Percentiles rank a stretch among this genome's conserved stretches.
Conservation (phyloP, 2,329 filamentous ascomycete genomes). For the Penicillium aurantiogriseum region DNA sequence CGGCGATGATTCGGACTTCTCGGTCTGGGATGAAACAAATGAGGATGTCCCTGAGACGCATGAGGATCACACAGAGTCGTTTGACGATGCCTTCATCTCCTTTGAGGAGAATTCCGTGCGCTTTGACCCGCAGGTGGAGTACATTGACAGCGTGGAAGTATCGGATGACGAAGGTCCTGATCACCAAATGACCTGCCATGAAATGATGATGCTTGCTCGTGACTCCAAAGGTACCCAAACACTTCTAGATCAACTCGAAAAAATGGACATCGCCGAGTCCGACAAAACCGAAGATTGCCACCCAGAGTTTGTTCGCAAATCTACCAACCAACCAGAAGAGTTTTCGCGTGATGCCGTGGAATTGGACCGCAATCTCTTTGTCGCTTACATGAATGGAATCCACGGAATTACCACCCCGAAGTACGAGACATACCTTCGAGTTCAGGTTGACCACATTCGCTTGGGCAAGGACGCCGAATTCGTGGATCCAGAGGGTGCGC, state of each 20-base stretch:
- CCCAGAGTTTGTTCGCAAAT: slow-evolving; percentile 19
- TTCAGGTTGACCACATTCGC: slow-evolving; percentile 36
- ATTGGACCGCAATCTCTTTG: slow-evolving; percentile 40
- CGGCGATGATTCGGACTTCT: slow-evolving; percentile 32
- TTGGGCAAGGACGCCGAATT: slow-evolving; percentile 34
- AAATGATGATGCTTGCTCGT: slow-evolving; percentile 39
- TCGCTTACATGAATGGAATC: slow-evolving; percentile 46
- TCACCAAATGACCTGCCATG: slow-evolving; percentile 40
- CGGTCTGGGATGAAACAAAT: slow-evolving; percentile 30
- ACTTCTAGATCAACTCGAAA: slow-evolving; percentile 22
- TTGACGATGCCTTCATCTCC: slow-evolving; percentile 39
- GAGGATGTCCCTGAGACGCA: slow-evolving; percentile 29
- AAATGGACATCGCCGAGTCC: slow-evolving; percentile 13
- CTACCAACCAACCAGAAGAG: slow-evolving; percentile 33
- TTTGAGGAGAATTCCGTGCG: slow-evolving; percentile 36
- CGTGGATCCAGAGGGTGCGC: slow-evolving; percentile 31
- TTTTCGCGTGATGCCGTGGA: slow-evolving; percentile 39
- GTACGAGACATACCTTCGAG: slow-evolving; percentile 36
- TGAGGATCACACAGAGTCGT: slow-evolving; percentile 32
- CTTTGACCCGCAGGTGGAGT: slow-evolving; percentile 35
- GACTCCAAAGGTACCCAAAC: slow-evolving; percentile 24
- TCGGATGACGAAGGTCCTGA: slow-evolving; percentile 28
- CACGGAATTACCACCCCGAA: slow-evolving; percentile 34
- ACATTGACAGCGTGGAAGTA: slow-evolving; percentile 33
- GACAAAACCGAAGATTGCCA: slow-evolving; percentile 17